Conservation (phyloP, 106 monocot genomes). For the Dendrobium catenatum region DNA sequence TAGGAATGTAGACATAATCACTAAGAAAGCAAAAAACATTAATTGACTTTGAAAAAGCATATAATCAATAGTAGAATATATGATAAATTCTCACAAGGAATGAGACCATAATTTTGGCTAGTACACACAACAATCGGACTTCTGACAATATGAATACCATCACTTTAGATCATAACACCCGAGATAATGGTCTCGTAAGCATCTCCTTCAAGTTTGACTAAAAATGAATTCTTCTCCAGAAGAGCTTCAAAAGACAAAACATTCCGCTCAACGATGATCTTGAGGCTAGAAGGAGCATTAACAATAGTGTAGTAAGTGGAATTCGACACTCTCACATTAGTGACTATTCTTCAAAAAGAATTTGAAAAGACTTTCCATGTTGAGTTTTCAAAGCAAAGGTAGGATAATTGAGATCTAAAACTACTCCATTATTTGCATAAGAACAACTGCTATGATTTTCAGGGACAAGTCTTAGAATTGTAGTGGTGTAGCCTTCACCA, state of each 20-base stretch:
- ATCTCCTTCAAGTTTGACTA: constrained; percentile 18
- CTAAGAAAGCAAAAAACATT: no score
- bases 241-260: constrained; percentile 13
- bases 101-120: neutral
- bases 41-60: no score
- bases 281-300: neutral
- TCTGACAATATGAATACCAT: constrained; percentile 28
- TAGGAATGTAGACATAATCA: no score
- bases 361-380: neutral
- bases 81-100: neutral
- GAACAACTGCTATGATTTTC: constrained; percentile 16
- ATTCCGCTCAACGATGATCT: constrained; percentile 13
- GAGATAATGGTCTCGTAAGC: neutral
- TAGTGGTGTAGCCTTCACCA: constrained; percentile 15
- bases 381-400: constrained; percentile 9
- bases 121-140: constrained; percentile 35
- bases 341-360: constrained; percentile 16
- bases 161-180: constrained; percentile 27
- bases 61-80: neutral
- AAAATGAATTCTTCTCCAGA: constrained; percentile 18
- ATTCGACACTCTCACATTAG: constrained; percentile 12
- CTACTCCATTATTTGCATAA: constrained; percentile 4
- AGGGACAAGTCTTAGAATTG: constrained; percentile 4
- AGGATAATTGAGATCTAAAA: constrained; percentile 18
- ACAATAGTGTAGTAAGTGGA: constrained; percentile 11